Evolutionary conservation across 2,329 filamentous ascomycete genomes (phyloP).

Genomic region (Fusarium xylarioides): DNA sequence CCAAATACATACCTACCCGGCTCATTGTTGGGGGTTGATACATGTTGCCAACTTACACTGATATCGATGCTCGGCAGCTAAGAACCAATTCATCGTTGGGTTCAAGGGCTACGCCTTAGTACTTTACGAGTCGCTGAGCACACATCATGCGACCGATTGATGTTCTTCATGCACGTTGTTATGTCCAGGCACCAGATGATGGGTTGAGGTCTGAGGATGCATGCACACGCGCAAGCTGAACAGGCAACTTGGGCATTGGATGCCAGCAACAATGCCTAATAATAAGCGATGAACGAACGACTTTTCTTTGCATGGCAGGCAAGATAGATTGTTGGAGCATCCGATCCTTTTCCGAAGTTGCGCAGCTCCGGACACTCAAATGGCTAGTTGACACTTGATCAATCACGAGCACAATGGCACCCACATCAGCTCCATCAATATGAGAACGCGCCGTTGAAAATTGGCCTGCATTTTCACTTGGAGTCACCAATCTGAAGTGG

Average conservation of each 20-base stretch:
- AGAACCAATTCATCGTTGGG: constrained; percentile 6
- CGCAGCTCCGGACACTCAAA: not conserved
- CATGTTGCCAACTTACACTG: constrained; percentile 17
- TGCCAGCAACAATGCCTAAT: not conserved
- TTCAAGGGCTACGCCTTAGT: constrained; percentile 31
- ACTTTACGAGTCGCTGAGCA: constrained; percentile 11
- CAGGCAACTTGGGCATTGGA: constrained; percentile 2
- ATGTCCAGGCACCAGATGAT: constrained; percentile 1
- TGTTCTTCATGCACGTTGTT: constrained; percentile 17
- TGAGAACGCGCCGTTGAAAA: not conserved
- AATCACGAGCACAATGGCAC: not conserved
- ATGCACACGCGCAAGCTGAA: constrained; percentile 6
- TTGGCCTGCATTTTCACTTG: not conserved
- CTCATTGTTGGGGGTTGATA: constrained; percentile 4
- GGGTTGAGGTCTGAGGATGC: constrained; percentile 8
- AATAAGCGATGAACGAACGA: not conserved
- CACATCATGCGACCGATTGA: constrained; percentile 25
- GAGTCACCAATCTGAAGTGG: constrained; percentile 2
- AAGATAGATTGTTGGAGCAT: not conserved
- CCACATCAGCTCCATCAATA: not conserved
- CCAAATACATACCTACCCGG: constrained; percentile 21
- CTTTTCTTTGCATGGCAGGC: not conserved
- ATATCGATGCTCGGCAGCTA: constrained; percentile 1
- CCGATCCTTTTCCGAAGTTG: not conserved
- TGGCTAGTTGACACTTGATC: not conserved